Evolutionary conservation across 208 protist genomes (phyloP), one percentile per base, ranked within the genome.

Genomic region (Acanthamoeba lugdunensis): DNA sequence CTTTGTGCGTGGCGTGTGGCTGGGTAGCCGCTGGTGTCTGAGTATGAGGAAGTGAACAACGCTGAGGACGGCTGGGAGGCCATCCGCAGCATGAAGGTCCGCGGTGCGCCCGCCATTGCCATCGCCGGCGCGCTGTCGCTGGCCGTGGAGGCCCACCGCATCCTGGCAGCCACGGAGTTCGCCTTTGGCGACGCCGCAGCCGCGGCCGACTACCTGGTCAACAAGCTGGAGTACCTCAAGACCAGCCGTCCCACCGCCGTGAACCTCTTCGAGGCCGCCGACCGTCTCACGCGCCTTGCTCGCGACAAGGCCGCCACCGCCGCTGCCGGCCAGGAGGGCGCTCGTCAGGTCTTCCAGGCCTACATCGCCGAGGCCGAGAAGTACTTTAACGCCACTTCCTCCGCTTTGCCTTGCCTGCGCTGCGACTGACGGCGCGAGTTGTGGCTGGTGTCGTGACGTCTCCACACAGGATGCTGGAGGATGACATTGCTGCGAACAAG

Each of bases 51-150:
- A 18, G 95, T 98, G 8, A 91, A 94, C 82, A 98, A 96, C 28
- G 95, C 97, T 23, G 96, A 98, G 90, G 97, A 98, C 71, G 97
- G 98, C 37, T 98, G 96, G 95, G 95, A 92, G 6, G 98, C 98
- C 65, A 98, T 99, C 91, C 96, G 97, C 85, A 97, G 98, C 90
- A 98, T 99, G 98, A 97, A 98, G 61, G 98, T 99, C 9, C 97
- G 98, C 50, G 98, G 98, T 11, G 98, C 98, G 0, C 98, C 98
- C 13, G 98, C 98, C 14, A 99, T 99, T 94, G 98, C 98, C 50
- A 98, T 99, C 65, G 98, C 98, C 82, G 98, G 98, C 28, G 98
- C 98, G 2, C 96, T 99, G 41, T 96, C 96, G 54, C 97, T 99
- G 67, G 98, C 98, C 69, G 97, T 98, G 11, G 98, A 98, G 21